Percentiles rank a stretch among this genome's conserved stretches.
These are phyloP conservation scores for Clavariopsis aquatica DNA, from an alignment of 495 filamentous ascomycete species.

Conservation along the genomic window DNA sequence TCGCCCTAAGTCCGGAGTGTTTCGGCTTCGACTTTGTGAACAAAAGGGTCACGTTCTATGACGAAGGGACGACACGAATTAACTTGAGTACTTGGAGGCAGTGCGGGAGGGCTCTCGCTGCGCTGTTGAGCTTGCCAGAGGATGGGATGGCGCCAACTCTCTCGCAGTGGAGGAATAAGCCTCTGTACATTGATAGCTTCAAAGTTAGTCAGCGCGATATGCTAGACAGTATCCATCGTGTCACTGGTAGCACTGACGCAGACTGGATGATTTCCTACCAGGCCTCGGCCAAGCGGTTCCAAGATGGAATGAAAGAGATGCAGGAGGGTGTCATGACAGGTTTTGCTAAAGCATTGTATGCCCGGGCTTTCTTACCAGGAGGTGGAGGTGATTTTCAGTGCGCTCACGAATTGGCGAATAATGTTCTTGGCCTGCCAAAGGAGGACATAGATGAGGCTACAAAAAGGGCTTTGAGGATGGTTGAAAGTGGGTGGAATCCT, in stretches of 20 bases:
- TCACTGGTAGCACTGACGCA: conserved; percentile 49
- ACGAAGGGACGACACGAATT: conserved; percentile 51
- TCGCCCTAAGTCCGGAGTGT: conserved; percentile 36
- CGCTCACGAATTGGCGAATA: conserved; percentile 51
- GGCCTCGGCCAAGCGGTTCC: conserved; percentile 44
- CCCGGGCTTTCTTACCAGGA: conserved; percentile 55
- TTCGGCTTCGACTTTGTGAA: conserved; percentile 54
- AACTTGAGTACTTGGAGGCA: conserved; percentile 49
- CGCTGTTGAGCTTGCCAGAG: conserved; percentile 49
- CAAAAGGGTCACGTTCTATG: conserved; percentile 48
- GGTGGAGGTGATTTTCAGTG: conserved; percentile 49
- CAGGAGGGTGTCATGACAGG: conserved; percentile 50
- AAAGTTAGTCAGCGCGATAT: conserved; percentile 48
- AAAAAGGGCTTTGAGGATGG: conserved; percentile 26
- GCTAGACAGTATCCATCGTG: conserved; percentile 48
- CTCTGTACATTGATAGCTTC: conserved; percentile 46
- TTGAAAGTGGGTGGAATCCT: neutral
- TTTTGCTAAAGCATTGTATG: conserved; percentile 57
- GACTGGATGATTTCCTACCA: conserved; percentile 58
- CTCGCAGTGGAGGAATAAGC: conserved; percentile 41
- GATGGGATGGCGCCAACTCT: conserved; percentile 45
- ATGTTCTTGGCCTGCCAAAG: conserved; percentile 54
- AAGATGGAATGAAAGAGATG: conserved; percentile 47
- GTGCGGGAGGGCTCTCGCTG: conserved; percentile 50
- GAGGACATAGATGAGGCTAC: conserved; percentile 65